These are phyloP conservation scores for Tieghemostelium lacteum DNA, from an alignment of 78 protist genomes.

Conservation along the genomic window DNA sequence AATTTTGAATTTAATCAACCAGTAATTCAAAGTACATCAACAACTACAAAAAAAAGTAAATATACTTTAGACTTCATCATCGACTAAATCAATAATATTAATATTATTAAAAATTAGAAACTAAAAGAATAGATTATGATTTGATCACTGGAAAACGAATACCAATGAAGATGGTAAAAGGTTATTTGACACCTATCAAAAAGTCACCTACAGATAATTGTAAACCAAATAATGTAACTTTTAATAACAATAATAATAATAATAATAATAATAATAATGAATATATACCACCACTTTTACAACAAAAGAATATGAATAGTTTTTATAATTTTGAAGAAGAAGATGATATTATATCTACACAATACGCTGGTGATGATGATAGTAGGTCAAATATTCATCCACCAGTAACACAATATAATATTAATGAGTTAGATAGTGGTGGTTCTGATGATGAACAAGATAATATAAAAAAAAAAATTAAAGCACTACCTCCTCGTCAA, in stretches of 20 bases:
- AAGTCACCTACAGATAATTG: not conserved
- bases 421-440: not conserved
- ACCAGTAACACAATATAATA: not conserved
- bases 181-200: conserved; percentile 25
- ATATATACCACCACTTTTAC: not conserved
- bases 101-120: not conserved
- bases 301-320: not conserved
- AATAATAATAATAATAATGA: not conserved
- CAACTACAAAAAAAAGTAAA: not conserved
- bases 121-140: conserved; percentile 14
- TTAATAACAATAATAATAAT: not conserved
- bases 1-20: no score
- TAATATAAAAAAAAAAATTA: not conserved
- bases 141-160: conserved; percentile 23
- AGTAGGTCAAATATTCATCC: no score
- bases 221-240: not conserved
- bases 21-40: not conserved
- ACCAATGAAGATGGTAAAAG: conserved; percentile 13
- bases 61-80: not conserved
- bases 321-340: not conserved
- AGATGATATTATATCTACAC: not conserved
- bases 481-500: not conserved
- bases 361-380: no score
- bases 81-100: not conserved
- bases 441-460: no score